phyloP scores from a whole-genome alignment of 768 basidiomycete species.

The Lactifluus piperatus region DNA sequence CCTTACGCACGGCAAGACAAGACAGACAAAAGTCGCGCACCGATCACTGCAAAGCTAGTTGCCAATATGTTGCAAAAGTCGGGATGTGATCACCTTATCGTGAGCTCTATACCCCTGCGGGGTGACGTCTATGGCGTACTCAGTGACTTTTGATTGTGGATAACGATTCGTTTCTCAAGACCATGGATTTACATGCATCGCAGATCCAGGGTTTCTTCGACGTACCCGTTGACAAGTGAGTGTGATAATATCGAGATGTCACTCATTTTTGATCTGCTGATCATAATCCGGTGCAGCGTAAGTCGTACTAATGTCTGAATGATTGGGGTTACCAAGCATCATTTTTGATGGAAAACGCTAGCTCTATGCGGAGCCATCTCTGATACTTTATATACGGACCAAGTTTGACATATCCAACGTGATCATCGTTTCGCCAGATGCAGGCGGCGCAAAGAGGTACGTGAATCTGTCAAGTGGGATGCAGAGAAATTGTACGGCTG shows the following conservation, averaged over 20 bases:
- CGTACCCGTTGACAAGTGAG: conserved; percentile 98
- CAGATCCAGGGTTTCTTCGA: conserved; percentile 99
- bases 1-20: conserved; percentile 98
- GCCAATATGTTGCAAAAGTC: conserved; percentile 95
- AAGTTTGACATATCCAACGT: conserved; percentile 79
- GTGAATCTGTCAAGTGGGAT: neutral
- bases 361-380: conserved; percentile 95
- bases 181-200: conserved; percentile 97
- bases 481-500: neutral
- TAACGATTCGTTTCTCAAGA: conserved; percentile 60
- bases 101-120: conserved; percentile 33
- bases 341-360: conserved; percentile 25
- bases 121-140: neutral
- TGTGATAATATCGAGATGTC: conserved; percentile 22
- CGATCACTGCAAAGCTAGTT: conserved; percentile 96
- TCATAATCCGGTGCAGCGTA: conserved; percentile 32
- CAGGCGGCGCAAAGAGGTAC: conserved; percentile 95
- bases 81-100: conserved; percentile 95
- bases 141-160: neutral
- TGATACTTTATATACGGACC: conserved; percentile 88
- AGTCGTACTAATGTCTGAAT: conserved; percentile 27
- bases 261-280: conserved; percentile 2
- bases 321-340: conserved; percentile 22
- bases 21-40: conserved; percentile 97
- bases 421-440: conserved; percentile 96